Percentiles rank a stretch among this genome's conserved stretches.
Conservation (phyloP, 2,329 filamentous ascomycete species). For the Orbilia quercus region DNA sequence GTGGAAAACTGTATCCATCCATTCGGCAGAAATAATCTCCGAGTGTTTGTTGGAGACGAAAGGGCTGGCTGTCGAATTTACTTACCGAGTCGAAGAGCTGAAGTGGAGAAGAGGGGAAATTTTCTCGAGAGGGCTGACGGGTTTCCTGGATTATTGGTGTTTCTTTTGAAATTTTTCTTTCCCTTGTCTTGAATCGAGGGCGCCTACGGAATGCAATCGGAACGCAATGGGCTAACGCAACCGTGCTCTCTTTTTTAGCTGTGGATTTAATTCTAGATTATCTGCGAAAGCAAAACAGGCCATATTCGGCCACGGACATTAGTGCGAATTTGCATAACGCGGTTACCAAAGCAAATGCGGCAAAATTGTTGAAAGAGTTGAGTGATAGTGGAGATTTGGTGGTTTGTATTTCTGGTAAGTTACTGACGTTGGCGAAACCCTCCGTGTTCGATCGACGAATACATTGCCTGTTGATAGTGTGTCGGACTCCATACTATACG, state of each 20-base stretch:
- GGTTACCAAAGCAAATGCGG: conserved; percentile 70
- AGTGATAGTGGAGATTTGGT: conserved; percentile 71
- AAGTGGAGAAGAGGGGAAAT: conserved; percentile 40
- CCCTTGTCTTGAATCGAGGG: conserved; percentile 20
- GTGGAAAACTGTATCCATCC: conserved; percentile 32
- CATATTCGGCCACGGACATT: conserved; percentile 67
- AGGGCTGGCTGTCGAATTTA: conserved; percentile 23
- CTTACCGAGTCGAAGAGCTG: conserved; percentile 32
- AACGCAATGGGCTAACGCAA: conserved; percentile 21
- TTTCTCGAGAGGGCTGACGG: conserved; percentile 27
- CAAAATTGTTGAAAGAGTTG: conserved; percentile 73
- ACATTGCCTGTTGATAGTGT: background rate
- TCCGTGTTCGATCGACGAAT: conserved; percentile 49
- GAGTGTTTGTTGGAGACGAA: conserved; percentile 56
- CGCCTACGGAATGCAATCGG: conserved; percentile 8
- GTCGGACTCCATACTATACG: conserved; percentile 3
- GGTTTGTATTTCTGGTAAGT: conserved; percentile 68
- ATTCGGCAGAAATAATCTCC: conserved; percentile 54
- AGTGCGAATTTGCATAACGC: conserved; percentile 72
- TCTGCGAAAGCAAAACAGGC: conserved; percentile 63
- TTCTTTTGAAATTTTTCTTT: conserved; percentile 17
- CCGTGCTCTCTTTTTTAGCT: conserved; percentile 56
- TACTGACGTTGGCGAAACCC: conserved; percentile 18
- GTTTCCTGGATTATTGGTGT: conserved; percentile 33
- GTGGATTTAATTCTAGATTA: conserved; percentile 62